Percentiles rank a stretch among this genome's conserved stretches.
These are phyloP conservation scores for Ceratocystiopsis minuta DNA, from an alignment of 2,329 filamentous ascomycete species.

Conservation along the genomic window DNA sequence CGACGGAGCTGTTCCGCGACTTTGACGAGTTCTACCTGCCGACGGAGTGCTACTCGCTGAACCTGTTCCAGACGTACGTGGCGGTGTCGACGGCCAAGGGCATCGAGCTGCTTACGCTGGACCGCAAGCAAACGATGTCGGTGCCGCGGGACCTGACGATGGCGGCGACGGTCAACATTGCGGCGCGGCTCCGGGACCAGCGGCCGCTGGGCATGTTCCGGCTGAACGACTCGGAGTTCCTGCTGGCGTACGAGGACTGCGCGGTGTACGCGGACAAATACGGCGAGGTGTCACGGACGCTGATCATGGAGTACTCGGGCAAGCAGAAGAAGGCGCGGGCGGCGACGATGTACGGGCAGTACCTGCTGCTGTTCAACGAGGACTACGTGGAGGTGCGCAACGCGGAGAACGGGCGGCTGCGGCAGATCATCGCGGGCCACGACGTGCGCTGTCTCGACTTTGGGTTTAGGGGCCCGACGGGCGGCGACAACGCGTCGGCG, in stretches of 20 bases:
- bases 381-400: constrained; percentile 97
- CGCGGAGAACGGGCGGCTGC: constrained; percentile 79
- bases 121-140: constrained; percentile 91
- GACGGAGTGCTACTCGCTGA: constrained; percentile 83
- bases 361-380: constrained; percentile 81
- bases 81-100: constrained; percentile 82
- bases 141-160: constrained; percentile 66
- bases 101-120: constrained; percentile 87
- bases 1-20: constrained; percentile 90
- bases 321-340: constrained; percentile 59
- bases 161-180: constrained; percentile 68
- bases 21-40: constrained; percentile 99
- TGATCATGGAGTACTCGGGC: constrained; percentile 98
- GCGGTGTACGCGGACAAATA: constrained; percentile 98
- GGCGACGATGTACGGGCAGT: constrained; percentile 79
- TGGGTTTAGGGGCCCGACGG: constrained; percentile 46
- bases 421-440: constrained; percentile 83
- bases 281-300: constrained; percentile 79
- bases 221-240: constrained; percentile 77
- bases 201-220: constrained; percentile 91
- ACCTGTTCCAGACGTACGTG: constrained; percentile 87
- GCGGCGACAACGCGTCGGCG: constrained; percentile 18
- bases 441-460: constrained; percentile 86
- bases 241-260: constrained; percentile 88
- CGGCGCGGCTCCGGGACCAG: constrained; percentile 63